Evolutionary conservation across 2,329 filamentous ascomycete genomes (phyloP), one percentile per base, ranked within the genome.

Genomic region (Paraphaeosphaeria sporulosa): DNA sequence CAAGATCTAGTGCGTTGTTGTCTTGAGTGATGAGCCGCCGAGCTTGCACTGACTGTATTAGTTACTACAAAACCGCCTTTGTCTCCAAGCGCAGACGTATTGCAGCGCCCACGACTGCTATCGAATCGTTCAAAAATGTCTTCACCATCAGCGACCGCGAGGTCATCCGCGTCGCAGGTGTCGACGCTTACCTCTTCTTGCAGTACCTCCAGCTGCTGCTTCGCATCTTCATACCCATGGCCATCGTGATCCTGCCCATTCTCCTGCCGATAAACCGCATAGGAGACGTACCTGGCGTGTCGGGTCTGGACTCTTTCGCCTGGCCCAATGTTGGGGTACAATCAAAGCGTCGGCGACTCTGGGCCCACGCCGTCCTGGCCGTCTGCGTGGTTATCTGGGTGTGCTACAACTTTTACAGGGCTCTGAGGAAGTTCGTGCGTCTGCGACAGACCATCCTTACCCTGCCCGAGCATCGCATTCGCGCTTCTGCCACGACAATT

Each of bases 111-210:
- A 66, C 69, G 8, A 74, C 74, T 44, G 73, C 72, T 38, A 72
- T 75, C 59, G 72, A 78, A 43, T 78, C 75, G 1, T 74, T 78
- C 64, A 75, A 73, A 60, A 77, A 73, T 63, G 83, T 82, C 65
- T 96, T 84, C 83, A 91, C 80, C 77, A 89, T 81, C 80, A 92
- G 80, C 77, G 87, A 82, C 86, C 92, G 92, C 13, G 92, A 96
- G 68, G 88, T 99, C 67, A 96, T 99, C 70, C 90, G 94, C 55
- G 96, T 97, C 78, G 97, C 94, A 68, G 95, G 95, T 19, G 86
- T 99, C 10, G 95, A 99, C 75, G 93, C 94, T 71, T 99, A 97
- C 80, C 97, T 98, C 82, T 99, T 99, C 77, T 84, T 99, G 1
- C 91, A 96, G 63, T 99, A 97, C 72, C 86, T 94, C 27, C 88